Base-by-base conservation (phyloP, 176 grass and related monocot species). In the Oryza coarctata region DNA sequence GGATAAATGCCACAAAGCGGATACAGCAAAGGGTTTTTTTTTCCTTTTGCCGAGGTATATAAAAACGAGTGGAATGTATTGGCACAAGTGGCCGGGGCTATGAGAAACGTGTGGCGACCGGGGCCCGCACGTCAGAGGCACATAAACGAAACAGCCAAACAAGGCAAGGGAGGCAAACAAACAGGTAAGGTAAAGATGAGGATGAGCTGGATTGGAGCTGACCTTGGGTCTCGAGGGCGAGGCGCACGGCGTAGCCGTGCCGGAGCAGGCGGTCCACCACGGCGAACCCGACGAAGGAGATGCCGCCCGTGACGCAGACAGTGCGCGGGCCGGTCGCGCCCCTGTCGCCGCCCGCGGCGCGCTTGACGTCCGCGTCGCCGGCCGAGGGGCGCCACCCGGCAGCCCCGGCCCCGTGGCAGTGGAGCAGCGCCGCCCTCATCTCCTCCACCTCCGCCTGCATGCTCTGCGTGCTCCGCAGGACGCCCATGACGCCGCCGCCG, bases 191-290 rank as follows among this genome's bases (percentile, higher is more conserved):
- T 43, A 7, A 49, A 34, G 38, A 0, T 2, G 35, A 26, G 25
- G 43, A 13, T 34, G 15, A 2, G 26, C 2, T 17, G 65, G 5
- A 0, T 3, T 34, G 14, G 2, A 18, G 14, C 89, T 77, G 64
- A 97, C 94, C 94, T 89, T 97, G 92, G 26, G 86, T 93, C 72
- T 98, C 95, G 40, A 98, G 92, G 68, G 93, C 92, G 84, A 98
- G 90, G 80, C 88, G 87, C 31, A 98, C 95, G 87, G 84, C 90
- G 92, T 98, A 98, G 4, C 96, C 93, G 61, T 85, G 87, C 38
- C 82, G 86, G 28, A 95, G 93, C 65, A 95, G 93, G 82, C 89
- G 89, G 66, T 91, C 88, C 65, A 93, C 93, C 79, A 95, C 69
- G 84, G 96, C 85, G 92, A 95, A 93, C 0, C 96, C 90, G 80